A percentile compares a stretch with the other conserved stretches of the same genome.
These are phyloP conservation scores for Aspergillus caelatus DNA, from an alignment of 2,329 filamentous ascomycete species.

Conservation along the genomic window DNA sequence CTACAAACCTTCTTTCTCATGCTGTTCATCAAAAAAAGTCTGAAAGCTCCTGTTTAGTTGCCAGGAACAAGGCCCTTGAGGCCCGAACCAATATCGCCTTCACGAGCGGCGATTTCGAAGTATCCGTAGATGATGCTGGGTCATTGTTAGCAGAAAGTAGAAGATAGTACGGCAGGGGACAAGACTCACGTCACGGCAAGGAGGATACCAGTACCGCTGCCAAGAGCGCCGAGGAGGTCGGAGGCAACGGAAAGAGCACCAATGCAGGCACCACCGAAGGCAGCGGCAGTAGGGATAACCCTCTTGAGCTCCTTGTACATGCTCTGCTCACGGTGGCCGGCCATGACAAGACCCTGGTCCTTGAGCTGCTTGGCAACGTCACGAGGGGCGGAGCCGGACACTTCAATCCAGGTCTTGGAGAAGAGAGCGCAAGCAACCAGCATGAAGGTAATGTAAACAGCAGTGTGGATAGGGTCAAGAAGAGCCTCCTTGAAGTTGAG, in stretches of 20 bases:
- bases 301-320: slow-evolving; percentile 99
- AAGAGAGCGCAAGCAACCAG: slow-evolving; percentile 95
- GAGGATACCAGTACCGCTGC: slow-evolving; percentile 95
- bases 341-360: slow-evolving; percentile 99
- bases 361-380: slow-evolving; percentile 99
- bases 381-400: slow-evolving; percentile 94
- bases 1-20: slow-evolving; percentile 32
- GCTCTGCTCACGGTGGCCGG: slow-evolving; percentile 97
- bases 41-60: slow-evolving; percentile 37
- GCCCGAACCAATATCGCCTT: slow-evolving; percentile 83
- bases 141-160: slow-evolving; percentile 33
- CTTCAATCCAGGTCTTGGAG: slow-evolving; percentile 99
- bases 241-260: slow-evolving; percentile 93
- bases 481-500: slow-evolving; percentile 97
- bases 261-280: slow-evolving; percentile 98
- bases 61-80: slow-evolving; percentile 66
- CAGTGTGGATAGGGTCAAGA: slow-evolving; percentile 94
- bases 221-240: slow-evolving; percentile 92
- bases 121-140: slow-evolving; percentile 96
- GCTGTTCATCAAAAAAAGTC: slow-evolving; percentile 34
- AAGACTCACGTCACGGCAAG: slow-evolving; percentile 92
- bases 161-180: not conserved
- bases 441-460: slow-evolving; percentile 96
- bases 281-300: slow-evolving; percentile 96
- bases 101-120: slow-evolving; percentile 98